Evolutionary conservation across 805 yeast species (phyloP), one percentile per base, ranked within the genome.

Genomic region (Priceomyces castillae): DNA sequence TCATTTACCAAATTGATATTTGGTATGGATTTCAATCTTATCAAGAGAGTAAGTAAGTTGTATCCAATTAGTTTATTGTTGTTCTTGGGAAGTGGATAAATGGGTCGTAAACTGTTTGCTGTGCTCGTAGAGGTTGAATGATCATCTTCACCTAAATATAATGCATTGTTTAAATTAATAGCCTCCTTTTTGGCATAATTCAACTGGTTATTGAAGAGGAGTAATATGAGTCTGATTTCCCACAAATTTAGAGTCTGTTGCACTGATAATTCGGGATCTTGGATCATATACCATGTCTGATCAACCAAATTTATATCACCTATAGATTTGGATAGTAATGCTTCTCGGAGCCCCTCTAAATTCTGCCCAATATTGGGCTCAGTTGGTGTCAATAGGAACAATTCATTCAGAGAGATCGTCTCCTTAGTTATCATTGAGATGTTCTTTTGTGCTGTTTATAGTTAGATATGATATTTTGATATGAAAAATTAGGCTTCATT

Each of bases 1-100:
- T 70, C 77, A 43, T 73, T 74, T 17, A 76, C 62, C 17, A 74
- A 51, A 20, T 58, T 52, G 45, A 74, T 41, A 43, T 67, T 73
- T 4, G 78, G 72, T 1, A 70, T 64, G 23, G 73, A 63, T 44
- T 68, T 74, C 40, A 77, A 58, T 41, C 77, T 57, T 25, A 72
- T 58, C 19, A 77, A 43, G 17, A 73, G 46, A 3, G 63, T 46
- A 19, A 70, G 46, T 28, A 70, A 49, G 41, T 49, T 52, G 47
- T 61, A 56, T 9, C 54, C 48, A n/a, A 69, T 59, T 7, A 36
- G 26, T 5, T 61, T 52, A 23, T 61, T 54, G 33, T 65, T 67
- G 42, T 67, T 67, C 34, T 62, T 62, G 9, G 74, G 73, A 15
- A 71, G 51, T 3, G 74, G 74, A 40, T 59, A 63, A 1, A 64